phyloP scores from a whole-genome alignment of 1,139 yeast genomes.

The Taiozyma sp. region DNA sequence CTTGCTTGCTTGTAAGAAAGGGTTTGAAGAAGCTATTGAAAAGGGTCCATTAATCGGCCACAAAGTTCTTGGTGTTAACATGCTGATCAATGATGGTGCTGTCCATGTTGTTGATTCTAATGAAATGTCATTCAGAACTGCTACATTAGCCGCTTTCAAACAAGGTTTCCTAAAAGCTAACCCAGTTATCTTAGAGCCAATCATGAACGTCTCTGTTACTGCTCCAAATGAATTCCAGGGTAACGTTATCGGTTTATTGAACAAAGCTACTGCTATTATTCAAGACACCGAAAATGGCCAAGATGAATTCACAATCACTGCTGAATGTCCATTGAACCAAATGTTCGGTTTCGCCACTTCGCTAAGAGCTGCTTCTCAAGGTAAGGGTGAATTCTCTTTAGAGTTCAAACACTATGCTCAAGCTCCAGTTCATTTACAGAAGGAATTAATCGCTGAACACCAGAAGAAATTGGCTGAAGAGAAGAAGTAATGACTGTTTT shows the following conservation, averaged over 20 bases:
- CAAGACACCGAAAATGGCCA: conserved; percentile 91
- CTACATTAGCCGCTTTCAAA: conserved; percentile 87
- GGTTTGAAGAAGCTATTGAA: conserved; percentile 91
- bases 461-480: conserved; percentile 36
- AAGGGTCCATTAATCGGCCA: conserved; percentile 98
- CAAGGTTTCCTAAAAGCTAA: conserved; percentile 82
- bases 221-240: conserved; percentile 98
- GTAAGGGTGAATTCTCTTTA: conserved; percentile 96
- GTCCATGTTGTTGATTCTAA: conserved; percentile 97
- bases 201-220: conserved; percentile 88
- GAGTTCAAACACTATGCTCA: conserved; percentile 94
- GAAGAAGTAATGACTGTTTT: background rate
- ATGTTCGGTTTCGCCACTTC: conserved; percentile 97
- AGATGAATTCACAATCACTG: conserved; percentile 90
- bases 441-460: conserved; percentile 81
- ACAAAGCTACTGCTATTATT: conserved; percentile 89
- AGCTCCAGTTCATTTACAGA: conserved; percentile 87
- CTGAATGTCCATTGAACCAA: conserved; percentile 92
- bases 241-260: conserved; percentile 81
- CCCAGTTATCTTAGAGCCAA: conserved; percentile 92
- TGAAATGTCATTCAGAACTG: conserved; percentile 91
- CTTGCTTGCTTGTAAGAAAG: conserved; percentile 91
- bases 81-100: conserved; percentile 96
- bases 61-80: conserved; percentile 84
- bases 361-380: conserved; percentile 95